Conservation (phyloP, 768 basidiomycete genomes). For the Boletus bicolor region DNA sequence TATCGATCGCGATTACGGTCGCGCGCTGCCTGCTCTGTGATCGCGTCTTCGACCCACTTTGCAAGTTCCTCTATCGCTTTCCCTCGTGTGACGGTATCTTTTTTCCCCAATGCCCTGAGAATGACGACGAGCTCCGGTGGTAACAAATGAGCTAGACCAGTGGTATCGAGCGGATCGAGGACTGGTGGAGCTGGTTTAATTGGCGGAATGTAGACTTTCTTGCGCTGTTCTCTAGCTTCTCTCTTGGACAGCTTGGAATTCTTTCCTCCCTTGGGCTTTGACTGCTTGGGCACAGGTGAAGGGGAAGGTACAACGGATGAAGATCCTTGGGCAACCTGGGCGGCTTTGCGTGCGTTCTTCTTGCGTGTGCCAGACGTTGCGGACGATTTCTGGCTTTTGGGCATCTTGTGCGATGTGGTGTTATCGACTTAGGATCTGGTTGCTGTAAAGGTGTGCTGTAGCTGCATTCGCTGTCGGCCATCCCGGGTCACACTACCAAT, state of each 20-base stretch:
- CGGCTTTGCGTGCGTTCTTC: slow-evolving; percentile 83
- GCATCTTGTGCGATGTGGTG: slow-evolving; percentile 29
- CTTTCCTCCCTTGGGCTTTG: slow-evolving; percentile 50
- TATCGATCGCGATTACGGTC: slow-evolving; percentile 10
- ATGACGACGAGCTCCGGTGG: slow-evolving; percentile 83
- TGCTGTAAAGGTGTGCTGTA: background rate
- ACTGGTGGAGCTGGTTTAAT: slow-evolving; percentile 69
- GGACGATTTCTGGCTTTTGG: slow-evolving; percentile 63
- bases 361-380: slow-evolving; percentile 85
- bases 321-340: slow-evolving; percentile 26
- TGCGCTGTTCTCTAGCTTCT: slow-evolving; percentile 65
- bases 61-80: slow-evolving; percentile 83
- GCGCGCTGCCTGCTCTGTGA: slow-evolving; percentile 42
- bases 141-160: slow-evolving; percentile 68
- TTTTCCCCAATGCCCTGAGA: slow-evolving; percentile 80
- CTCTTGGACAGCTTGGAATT: slow-evolving; percentile 41
- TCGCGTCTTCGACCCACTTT: slow-evolving; percentile 59
- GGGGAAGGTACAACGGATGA: slow-evolving; percentile 28
- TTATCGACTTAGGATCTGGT: slow-evolving; percentile 6
- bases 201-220: slow-evolving; percentile 86
- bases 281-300: slow-evolving; percentile 37
- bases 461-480: background rate
- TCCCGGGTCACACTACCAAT: background rate
- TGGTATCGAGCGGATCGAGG: slow-evolving; percentile 84
- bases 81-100: slow-evolving; percentile 79